Evolutionary conservation across 1,139 yeast genomes (phyloP).

Genomic region (Pichia sp.): DNA sequence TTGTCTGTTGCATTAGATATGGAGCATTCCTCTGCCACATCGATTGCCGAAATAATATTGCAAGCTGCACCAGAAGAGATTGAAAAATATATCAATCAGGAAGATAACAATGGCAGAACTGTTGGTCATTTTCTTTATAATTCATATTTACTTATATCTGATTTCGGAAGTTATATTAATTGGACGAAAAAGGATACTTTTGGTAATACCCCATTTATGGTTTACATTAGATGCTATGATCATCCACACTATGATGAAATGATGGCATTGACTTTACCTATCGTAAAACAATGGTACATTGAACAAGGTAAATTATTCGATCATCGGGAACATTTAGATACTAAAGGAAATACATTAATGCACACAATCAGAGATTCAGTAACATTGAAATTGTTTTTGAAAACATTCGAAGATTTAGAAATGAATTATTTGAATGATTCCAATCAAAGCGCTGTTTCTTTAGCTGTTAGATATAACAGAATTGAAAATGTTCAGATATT

Average conservation of each 20-base stretch:
- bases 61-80: slow-evolving; percentile 38
- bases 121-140: slow-evolving; percentile 74
- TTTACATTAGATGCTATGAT: slow-evolving; percentile 76
- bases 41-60: slow-evolving; percentile 42
- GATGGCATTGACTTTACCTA: slow-evolving; percentile 41
- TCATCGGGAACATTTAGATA: slow-evolving; percentile 61
- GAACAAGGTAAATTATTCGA: slow-evolving; percentile 31
- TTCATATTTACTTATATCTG: slow-evolving; percentile 44
- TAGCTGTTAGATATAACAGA: slow-evolving; percentile 56
- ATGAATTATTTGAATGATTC: slow-evolving; percentile 57
- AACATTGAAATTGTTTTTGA: slow-evolving; percentile 28
- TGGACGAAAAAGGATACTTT: slow-evolving; percentile 68
- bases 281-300: slow-evolving; percentile 40
- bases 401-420: slow-evolving; percentile 40
- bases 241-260: slow-evolving; percentile 55
- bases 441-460: slow-evolving; percentile 15
- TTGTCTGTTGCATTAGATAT: slow-evolving; percentile 55
- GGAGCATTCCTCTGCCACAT: slow-evolving; percentile 43
- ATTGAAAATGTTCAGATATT: slow-evolving; percentile 49
- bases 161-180: slow-evolving; percentile 52
- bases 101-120: slow-evolving; percentile 49
- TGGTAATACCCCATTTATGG: slow-evolving; percentile 75
- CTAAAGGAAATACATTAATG: slow-evolving; percentile 65
- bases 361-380: slow-evolving; percentile 49
- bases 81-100: slow-evolving; percentile 40